Evolutionary conservation across 768 basidiomycete species (phyloP).

Genomic region (Tricholoma sp.): DNA sequence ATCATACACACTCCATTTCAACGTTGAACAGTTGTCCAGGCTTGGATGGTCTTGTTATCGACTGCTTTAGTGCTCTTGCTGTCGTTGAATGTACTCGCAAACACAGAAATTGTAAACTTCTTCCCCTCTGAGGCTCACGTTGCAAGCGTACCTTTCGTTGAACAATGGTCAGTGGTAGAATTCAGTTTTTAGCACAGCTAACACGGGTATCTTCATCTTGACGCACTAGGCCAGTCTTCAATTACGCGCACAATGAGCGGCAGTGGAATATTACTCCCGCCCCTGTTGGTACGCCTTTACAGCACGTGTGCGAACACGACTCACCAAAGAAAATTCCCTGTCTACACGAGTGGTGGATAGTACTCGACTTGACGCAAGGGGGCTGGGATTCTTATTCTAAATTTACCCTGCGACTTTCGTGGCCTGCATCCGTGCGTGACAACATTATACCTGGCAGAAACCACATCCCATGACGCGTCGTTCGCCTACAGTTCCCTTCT

Average conservation of each 20-base stretch:
- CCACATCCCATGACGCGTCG: background rate
- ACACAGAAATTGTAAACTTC: slow-evolving; percentile 68
- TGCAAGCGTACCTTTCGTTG: slow-evolving; percentile 14
- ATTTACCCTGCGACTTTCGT: slow-evolving; percentile 50
- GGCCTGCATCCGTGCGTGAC: slow-evolving; percentile 49
- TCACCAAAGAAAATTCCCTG: slow-evolving; percentile 18
- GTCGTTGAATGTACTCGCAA: slow-evolving; percentile 31
- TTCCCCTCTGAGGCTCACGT: slow-evolving; percentile 23
- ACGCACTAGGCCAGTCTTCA: slow-evolving; percentile 35
- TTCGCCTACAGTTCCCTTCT: slow-evolving; percentile 34
- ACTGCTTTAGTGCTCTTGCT: slow-evolving; percentile 5
- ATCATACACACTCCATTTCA: no score
- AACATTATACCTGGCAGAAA: background rate
- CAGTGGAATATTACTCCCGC: slow-evolving; percentile 38
- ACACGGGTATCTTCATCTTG: background rate
- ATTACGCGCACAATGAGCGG: slow-evolving; percentile 25
- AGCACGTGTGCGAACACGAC: slow-evolving; percentile 31
- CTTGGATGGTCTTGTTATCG: background rate
- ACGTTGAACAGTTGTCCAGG: background rate
- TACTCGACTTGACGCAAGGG: slow-evolving; percentile 37
- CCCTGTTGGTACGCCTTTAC: slow-evolving; percentile 31
- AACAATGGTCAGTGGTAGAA: slow-evolving; percentile 23
- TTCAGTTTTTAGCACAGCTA: background rate
- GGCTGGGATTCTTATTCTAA: slow-evolving; percentile 36
- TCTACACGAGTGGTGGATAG: slow-evolving; percentile 43